Conservation (phyloP, 306 rosid species). For the Carpinus viminea region DNA sequence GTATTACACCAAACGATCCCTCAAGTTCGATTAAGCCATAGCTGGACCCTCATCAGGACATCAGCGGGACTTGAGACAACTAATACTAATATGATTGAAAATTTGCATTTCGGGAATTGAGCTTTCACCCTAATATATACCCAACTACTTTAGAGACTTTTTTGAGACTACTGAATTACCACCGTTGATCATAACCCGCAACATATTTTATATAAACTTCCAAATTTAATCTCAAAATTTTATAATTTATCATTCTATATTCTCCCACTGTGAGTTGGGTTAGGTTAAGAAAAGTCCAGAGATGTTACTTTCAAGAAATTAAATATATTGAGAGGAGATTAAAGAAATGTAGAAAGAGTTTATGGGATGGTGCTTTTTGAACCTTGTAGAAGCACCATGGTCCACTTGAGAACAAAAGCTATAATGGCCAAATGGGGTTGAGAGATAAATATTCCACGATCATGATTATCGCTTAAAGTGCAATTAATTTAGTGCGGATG, state of each 20-base stretch:
- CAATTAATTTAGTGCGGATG: constrained; percentile 23
- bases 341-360: neutral
- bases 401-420: constrained; percentile 17
- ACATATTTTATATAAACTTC: neutral
- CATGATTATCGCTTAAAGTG: constrained; percentile 28
- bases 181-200: too few species aligned
- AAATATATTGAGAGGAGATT: neutral
- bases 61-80: too few species aligned
- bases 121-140: too few species aligned
- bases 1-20: too few species aligned
- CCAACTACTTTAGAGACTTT: too few species aligned
- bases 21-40: too few species aligned
- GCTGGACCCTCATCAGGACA: too few species aligned
- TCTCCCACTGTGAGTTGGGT: neutral
- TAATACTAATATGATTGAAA: too few species aligned
- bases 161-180: too few species aligned
- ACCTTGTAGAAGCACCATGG: constrained; percentile 33
- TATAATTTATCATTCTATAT: too few species aligned
- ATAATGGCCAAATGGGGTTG: constrained; percentile 24
- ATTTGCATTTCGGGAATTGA: too few species aligned
- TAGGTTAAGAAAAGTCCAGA: neutral
- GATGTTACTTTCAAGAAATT: neutral
- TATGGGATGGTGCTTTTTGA: neutral
- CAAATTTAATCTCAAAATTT: neutral
- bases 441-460: constrained; percentile 6